Evolutionary conservation across 1,139 yeast species (phyloP).

Genomic region (Magnusiomyces starmeri): DNA sequence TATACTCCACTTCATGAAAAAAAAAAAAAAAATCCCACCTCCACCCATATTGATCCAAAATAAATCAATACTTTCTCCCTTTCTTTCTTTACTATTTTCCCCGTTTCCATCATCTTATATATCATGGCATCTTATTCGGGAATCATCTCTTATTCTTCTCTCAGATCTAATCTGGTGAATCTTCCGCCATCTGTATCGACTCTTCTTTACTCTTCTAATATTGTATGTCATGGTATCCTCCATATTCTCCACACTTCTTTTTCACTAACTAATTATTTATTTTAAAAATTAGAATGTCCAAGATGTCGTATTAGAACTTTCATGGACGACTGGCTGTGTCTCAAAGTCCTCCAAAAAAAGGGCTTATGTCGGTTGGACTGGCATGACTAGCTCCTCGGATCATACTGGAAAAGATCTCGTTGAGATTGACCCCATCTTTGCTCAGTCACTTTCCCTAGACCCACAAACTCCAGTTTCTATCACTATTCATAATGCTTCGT

Average conservation of each 20-base stretch:
- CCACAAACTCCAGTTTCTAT: slow-evolving; percentile 39
- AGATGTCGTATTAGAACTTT: slow-evolving; percentile 49
- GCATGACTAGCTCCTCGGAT: slow-evolving; percentile 30
- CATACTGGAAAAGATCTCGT: slow-evolving; percentile 34
- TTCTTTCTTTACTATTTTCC: neutral
- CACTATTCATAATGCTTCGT: slow-evolving; percentile 31
- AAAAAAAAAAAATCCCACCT: neutral
- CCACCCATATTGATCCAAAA: neutral
- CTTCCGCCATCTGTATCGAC: slow-evolving; percentile 48
- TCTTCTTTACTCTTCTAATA: slow-evolving; percentile 46
- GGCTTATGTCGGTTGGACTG: slow-evolving; percentile 67
- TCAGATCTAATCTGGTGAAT: slow-evolving; percentile 51
- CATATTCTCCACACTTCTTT: slow-evolving; percentile 8
- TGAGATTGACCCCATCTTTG: slow-evolving; percentile 54
- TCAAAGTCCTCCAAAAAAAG: slow-evolving; percentile 25
- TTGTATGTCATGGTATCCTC: too few species aligned
- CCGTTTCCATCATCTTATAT: neutral
- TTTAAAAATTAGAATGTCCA: slow-evolving; percentile 36
- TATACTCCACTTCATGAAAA: too few species aligned
- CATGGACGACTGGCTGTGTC: slow-evolving; percentile 33
- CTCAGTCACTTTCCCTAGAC: slow-evolving; percentile 38
- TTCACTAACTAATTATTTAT: neutral
- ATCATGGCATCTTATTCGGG: slow-evolving; percentile 1
- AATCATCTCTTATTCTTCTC: slow-evolving; percentile 19
- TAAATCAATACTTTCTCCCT: neutral